Evolutionary conservation across 805 yeast genomes (phyloP), one percentile per base, ranked within the genome.

Genomic region (Cyberlindnera japonica): DNA sequence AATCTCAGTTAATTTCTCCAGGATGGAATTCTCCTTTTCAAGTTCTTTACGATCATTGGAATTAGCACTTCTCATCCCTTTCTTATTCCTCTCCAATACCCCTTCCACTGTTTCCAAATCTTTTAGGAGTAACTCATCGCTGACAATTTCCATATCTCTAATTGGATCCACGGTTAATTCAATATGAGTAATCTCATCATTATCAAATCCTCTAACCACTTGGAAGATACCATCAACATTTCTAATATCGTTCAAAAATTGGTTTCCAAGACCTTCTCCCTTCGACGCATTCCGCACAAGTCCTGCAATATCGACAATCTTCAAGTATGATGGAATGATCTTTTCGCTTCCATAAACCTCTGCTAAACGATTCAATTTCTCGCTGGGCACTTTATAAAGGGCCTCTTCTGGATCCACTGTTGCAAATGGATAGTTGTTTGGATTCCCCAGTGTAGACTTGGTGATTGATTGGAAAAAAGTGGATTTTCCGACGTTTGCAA

Each of bases 181-280:
- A 47, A 84, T 74, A 64, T 84, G 93, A 35, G 83, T 81, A 43
- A 84, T 81, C 48, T 83, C 89, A 5, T 82, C 79, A 61, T 82
- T 84, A 47, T 75, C 79, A 53, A 84, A 84, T 33, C 83, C 81
- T 63, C 95, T 72, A 9, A 83, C 86, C 38, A 84, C 81, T 58
- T 84, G 93, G 61, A 79, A 83, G 36, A 84, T 79, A 28, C 89
- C 89, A 69, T 84, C 93, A 24, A 83, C 91, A 40, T 80, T 81
- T 61, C 86, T 71, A 46, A 84, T 84, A 63, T 84, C 84, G 49
- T 83, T 77, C 57, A 84, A 69, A 65, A 84, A 84, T 53, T 83
- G 84, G 63, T 84, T 83, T 40, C 95, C 95, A 48, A 84, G 68
- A 38, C 95, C 95, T 64, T 81, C 88, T 47, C 95, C 95, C 37